Evolutionary conservation across 2,329 filamentous ascomycete species (phyloP).

Genomic region (Huntiella omanensis): DNA sequence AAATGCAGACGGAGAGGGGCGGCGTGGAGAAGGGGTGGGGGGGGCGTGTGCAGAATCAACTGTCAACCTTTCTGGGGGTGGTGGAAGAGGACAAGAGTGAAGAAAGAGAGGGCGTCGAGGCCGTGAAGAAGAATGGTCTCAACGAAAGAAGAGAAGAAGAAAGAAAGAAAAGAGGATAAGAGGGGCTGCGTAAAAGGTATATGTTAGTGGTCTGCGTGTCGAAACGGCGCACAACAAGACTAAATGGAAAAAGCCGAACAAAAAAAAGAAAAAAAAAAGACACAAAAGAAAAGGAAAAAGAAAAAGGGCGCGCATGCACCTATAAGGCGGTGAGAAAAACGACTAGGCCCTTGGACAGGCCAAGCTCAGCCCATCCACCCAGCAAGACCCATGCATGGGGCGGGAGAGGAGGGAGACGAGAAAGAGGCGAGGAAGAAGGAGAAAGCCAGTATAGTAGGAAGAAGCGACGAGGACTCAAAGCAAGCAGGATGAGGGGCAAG

Average conservation of each 20-base stretch:
- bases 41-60: neutral
- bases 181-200: neutral
- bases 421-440: neutral
- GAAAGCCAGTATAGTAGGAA: no score
- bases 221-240: neutral
- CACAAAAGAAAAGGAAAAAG: neutral
- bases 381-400: conserved; percentile 1
- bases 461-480: no score
- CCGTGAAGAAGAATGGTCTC: no score
- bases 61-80: no score
- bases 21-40: neutral
- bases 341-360: conserved; percentile 1
- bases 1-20: neutral
- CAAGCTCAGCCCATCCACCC: conserved; percentile 4
- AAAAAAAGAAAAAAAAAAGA: neutral
- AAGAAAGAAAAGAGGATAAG: neutral
- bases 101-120: neutral
- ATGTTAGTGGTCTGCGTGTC: neutral
- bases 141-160: conserved; percentile 1
- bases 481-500: no score
- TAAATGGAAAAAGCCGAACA: no score
- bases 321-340: conserved; percentile 2
- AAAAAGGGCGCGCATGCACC: neutral
- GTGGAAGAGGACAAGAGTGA: neutral
- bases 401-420: neutral